Evolutionary conservation across 1,139 yeast genomes (phyloP).

Genomic region (Sugiyamaella castrensis): DNA sequence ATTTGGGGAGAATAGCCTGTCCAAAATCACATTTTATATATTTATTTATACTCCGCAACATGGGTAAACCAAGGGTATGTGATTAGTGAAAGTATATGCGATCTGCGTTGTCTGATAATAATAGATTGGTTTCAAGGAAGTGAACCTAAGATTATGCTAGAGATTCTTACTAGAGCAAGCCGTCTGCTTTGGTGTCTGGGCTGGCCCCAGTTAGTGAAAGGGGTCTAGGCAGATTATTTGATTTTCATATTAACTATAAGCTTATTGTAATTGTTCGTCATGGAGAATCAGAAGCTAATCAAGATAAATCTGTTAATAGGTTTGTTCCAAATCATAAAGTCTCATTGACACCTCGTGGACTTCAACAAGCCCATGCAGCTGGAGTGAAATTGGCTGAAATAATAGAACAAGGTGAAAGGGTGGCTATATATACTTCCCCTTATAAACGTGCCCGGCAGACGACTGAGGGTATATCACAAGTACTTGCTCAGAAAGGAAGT

Average conservation of each 20-base stretch:
- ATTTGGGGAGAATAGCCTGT: too few relatives aligned
- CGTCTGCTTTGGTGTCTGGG: not conserved
- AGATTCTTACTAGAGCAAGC: too few relatives aligned
- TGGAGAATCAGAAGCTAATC: constrained; percentile 89
- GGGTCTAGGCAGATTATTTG: too few relatives aligned
- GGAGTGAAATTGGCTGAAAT: constrained; percentile 58
- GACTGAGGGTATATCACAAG: constrained; percentile 61
- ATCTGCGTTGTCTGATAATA: not conserved
- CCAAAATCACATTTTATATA: too few relatives aligned
- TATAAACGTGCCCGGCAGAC: constrained; percentile 81
- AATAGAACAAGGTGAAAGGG: constrained; percentile 50
- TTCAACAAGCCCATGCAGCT: constrained; percentile 57
- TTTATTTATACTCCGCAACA: constrained; percentile 23
- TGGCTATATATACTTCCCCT: constrained; percentile 77
- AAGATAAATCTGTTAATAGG: constrained; percentile 74
- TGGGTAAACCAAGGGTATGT: constrained; percentile 63
- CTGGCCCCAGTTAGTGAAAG: too few relatives aligned
- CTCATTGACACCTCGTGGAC: constrained; percentile 66
- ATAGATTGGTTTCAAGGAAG: not conserved
- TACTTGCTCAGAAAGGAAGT: constrained; percentile 46
- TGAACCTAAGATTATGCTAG: too few relatives aligned
- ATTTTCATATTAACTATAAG: constrained; percentile 41
- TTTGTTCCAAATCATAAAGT: constrained; percentile 76
- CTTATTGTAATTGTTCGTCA: constrained; percentile 78
- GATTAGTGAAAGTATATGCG: not conserved